A percentile compares a stretch with the other conserved stretches of the same genome.
Evolutionary conservation across 345 rosid genomes (phyloP).

Genomic region (Eucalyptus melliodora): DNA sequence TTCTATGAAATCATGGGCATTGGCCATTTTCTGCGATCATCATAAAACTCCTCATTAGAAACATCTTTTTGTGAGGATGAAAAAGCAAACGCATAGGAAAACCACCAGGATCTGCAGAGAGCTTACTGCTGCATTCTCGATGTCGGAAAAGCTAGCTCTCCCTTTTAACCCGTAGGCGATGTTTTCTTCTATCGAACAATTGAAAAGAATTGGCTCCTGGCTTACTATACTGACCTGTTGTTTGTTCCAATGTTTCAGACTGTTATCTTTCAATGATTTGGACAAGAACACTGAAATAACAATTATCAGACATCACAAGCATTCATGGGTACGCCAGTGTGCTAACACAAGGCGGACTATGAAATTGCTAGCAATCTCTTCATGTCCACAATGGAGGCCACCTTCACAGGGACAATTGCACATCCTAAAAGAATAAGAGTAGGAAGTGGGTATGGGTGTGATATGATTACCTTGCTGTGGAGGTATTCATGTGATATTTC

Average conservation of each 20-base stretch:
- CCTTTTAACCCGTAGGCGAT: conserved; percentile 68
- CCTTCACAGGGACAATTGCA: neutral
- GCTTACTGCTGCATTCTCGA: conserved; percentile 71
- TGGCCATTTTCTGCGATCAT: conserved; percentile 82
- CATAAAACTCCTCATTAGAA: neutral
- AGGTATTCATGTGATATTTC: conserved; percentile 79
- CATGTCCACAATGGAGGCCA: neutral
- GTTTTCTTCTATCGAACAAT: conserved; percentile 42
- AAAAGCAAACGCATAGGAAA: neutral
- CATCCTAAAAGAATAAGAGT: neutral
- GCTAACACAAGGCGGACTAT: neutral
- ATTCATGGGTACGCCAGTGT: neutral
- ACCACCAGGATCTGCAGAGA: neutral
- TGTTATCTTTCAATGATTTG: neutral
- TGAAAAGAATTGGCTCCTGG: conserved; percentile 89
- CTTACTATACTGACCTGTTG: conserved; percentile 86
- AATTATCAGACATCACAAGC: neutral
- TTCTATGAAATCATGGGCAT: conserved; percentile 80
- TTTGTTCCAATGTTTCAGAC: neutral
- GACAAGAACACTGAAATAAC: neutral
- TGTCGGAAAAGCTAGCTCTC: conserved; percentile 30
- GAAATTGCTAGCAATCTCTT: neutral
- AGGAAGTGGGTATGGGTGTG: neutral
- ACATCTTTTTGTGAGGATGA: neutral
- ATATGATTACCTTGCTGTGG: conserved; percentile 47